A percentile compares a stretch with the other conserved stretches of the same genome.
Conservation (phyloP, 2,329 filamentous ascomycete genomes). For the Biscogniauxia mediterranea region DNA sequence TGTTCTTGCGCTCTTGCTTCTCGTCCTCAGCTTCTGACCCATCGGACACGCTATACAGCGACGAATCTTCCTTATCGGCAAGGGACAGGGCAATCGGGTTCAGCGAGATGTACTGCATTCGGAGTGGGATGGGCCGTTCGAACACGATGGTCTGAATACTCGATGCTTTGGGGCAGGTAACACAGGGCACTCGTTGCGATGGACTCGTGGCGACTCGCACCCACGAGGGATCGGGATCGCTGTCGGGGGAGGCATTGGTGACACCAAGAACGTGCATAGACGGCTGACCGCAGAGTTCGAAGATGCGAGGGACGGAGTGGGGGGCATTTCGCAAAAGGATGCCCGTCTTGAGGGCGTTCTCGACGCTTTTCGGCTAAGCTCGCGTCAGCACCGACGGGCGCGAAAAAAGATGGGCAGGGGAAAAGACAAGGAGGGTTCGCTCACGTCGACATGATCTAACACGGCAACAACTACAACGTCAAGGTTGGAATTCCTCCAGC, state of each 20-base stretch:
- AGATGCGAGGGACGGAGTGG: conserved; percentile 77
- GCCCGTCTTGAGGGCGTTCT: conserved; percentile 80
- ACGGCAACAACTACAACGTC: conserved; percentile 90
- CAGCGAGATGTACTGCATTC: conserved; percentile 96
- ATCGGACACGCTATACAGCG: conserved; percentile 31
- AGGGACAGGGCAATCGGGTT: conserved; percentile 85
- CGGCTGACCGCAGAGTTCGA: conserved; percentile 77
- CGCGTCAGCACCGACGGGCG: conserved; percentile 25
- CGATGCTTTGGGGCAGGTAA: conserved; percentile 69
- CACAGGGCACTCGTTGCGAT: conserved; percentile 59
- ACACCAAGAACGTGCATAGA: conserved; percentile 84
- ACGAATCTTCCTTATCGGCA: conserved; percentile 62
- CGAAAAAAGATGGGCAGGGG: conserved; percentile 14
- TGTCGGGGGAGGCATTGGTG: conserved; percentile 60
- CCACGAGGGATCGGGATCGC: conserved; percentile 65
- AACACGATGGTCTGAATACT: conserved; percentile 88
- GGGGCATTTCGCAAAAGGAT: conserved; percentile 80
- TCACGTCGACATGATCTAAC: conserved; percentile 85
- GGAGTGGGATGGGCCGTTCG: conserved; percentile 76
- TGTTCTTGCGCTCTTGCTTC: conserved; percentile 55
- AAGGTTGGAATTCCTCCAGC: conserved; percentile 89
- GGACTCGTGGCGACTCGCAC: conserved; percentile 59
- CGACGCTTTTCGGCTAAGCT: conserved; percentile 70
- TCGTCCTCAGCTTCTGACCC: conserved; percentile 73
- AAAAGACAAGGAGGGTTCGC: conserved; percentile 32